phyloP scores from a whole-genome alignment of 2,329 filamentous ascomycete genomes.

The Pseudogymnoascus sp. region DNA sequence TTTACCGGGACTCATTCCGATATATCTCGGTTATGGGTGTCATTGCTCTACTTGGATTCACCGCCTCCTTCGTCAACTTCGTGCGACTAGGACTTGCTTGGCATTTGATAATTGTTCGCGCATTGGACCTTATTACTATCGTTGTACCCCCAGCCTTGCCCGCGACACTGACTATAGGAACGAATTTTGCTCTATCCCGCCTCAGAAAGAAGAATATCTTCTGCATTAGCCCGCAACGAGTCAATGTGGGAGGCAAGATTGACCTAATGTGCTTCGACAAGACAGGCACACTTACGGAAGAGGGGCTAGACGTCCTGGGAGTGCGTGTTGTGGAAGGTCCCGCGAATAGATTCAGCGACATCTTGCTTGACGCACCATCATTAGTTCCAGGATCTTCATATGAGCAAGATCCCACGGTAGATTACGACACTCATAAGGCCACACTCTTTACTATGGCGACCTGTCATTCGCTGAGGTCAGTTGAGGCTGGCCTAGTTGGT shows the following conservation, averaged over 20 bases:
- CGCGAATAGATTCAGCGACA: constrained; percentile 59
- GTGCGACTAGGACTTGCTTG: constrained; percentile 72
- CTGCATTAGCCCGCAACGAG: constrained; percentile 93
- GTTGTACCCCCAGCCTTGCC: constrained; percentile 92
- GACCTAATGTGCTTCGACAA: constrained; percentile 98
- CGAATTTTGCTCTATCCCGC: constrained; percentile 82
- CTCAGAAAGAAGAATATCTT: constrained; percentile 88
- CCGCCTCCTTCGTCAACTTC: constrained; percentile 90
- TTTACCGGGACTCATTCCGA: constrained; percentile 93
- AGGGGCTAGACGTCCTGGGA: constrained; percentile 87
- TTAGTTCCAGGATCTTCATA: constrained; percentile 45
- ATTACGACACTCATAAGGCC: constrained; percentile 55
- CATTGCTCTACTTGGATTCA: constrained; percentile 77
- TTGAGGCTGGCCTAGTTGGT: constrained; percentile 82
- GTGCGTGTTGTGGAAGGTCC: constrained; percentile 65
- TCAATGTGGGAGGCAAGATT: constrained; percentile 92
- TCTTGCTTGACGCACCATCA: constrained; percentile 56
- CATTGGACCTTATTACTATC: constrained; percentile 92
- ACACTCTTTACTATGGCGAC: constrained; percentile 94
- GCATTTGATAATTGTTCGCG: constrained; percentile 85
- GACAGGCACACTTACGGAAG: constrained; percentile 94
- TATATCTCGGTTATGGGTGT: constrained; percentile 95
- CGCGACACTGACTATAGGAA: constrained; percentile 91
- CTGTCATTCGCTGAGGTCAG: constrained; percentile 79
- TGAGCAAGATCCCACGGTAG: constrained; percentile 49